Evolutionary conservation across 2,329 filamentous ascomycete genomes (phyloP).

Genomic region (Cladophialophora psammophila): DNA sequence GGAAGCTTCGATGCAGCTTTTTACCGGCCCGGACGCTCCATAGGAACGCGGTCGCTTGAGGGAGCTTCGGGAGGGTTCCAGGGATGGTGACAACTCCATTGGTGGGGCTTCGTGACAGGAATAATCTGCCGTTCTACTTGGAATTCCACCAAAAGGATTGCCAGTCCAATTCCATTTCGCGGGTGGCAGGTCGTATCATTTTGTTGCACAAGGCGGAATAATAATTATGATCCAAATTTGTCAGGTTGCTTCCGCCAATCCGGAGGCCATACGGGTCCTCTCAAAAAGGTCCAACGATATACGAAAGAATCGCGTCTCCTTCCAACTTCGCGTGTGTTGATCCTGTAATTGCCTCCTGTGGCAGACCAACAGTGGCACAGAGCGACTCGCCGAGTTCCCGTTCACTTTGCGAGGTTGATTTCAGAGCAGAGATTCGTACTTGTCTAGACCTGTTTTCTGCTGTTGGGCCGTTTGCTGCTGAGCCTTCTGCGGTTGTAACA

Average conservation of each 20-base stretch:
- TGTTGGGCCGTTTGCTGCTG: constrained; percentile 39
- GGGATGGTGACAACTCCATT: neutral
- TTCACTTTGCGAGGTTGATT: neutral
- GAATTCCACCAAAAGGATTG: neutral
- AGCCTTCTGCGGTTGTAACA: constrained; percentile 40
- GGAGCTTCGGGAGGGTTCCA: neutral
- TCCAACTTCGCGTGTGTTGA: neutral
- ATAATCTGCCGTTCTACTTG: neutral
- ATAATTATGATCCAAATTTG: neutral
- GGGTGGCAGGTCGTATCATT: neutral
- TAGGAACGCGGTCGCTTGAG: neutral
- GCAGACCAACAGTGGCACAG: neutral
- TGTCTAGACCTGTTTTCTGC: constrained; percentile 58
- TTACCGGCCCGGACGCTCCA: neutral
- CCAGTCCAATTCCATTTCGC: neutral
- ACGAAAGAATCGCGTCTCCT: neutral
- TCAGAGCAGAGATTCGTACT: constrained; percentile 64
- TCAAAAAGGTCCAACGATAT: neutral
- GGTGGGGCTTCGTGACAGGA: neutral
- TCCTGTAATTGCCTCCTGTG: neutral
- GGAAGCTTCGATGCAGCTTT: constrained; percentile 4
- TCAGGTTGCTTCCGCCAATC: neutral
- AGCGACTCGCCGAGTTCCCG: neutral
- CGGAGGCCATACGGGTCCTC: neutral
- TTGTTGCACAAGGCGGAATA: neutral